Conservation (phyloP, 495 filamentous ascomycete genomes). For the Tuber calosporum region DNA sequence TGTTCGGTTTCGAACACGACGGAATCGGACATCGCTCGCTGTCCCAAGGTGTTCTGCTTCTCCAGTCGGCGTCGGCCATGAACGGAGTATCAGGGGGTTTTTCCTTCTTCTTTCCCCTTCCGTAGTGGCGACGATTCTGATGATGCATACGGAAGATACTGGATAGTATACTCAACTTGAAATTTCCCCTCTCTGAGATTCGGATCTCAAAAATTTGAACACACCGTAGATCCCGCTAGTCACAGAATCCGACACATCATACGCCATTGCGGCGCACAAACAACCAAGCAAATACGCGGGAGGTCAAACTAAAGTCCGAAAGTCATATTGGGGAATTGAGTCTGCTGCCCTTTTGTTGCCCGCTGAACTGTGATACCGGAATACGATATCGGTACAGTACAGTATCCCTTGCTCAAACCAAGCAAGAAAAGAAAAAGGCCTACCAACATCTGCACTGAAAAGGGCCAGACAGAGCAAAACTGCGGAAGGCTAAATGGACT, state of each 20-base stretch:
- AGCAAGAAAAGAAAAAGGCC: not conserved
- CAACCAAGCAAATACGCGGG: not conserved
- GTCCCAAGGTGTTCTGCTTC: not conserved
- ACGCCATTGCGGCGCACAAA: not conserved
- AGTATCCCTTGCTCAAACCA: not conserved
- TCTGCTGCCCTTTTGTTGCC: not conserved
- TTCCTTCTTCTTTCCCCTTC: not conserved
- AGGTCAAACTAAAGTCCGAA: not conserved
- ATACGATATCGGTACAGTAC: not conserved
- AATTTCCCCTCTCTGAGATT: not conserved
- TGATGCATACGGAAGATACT: not conserved
- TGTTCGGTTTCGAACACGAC: conserved; percentile 1
- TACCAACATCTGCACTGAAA: not conserved
- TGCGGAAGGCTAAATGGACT: not conserved
- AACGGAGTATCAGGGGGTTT: not conserved
- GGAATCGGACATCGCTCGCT: not conserved
- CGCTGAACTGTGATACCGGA: not conserved
- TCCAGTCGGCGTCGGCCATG: not conserved
- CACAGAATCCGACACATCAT: not conserved
- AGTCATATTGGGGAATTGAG: not conserved
- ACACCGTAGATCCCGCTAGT: not conserved
- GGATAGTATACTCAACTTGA: not conserved
- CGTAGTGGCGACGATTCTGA: not conserved
- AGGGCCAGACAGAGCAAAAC: not conserved
- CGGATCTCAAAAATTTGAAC: conserved; percentile 4